Evolutionary conservation across 208 protist genomes (phyloP).

Genomic region (Porcisia hertigi): DNA sequence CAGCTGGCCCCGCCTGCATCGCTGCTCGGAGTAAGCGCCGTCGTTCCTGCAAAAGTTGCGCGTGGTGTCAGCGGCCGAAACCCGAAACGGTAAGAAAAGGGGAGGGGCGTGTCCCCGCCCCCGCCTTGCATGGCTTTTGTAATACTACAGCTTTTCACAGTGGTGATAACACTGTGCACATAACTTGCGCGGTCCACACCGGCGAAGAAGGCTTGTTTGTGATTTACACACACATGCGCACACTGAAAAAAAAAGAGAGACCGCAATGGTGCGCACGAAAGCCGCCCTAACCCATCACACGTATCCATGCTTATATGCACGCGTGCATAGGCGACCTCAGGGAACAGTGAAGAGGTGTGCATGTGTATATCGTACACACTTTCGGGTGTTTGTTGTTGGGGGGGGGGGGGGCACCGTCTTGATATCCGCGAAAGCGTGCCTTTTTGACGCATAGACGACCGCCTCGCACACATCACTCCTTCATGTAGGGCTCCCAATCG

Average conservation of each 20-base stretch:
- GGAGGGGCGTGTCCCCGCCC: neutral
- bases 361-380: no score
- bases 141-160: constrained; percentile 1
- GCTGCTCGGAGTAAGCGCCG: neutral
- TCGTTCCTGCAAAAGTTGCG: neutral
- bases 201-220: neutral
- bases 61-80: neutral
- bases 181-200: neutral
- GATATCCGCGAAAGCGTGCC: no score
- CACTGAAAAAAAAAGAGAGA: neutral
- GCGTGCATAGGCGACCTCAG: neutral
- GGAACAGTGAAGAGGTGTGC: no score
- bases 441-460: no score
- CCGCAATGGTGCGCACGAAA: no score
- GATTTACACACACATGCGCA: neutral
- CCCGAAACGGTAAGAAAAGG: neutral
- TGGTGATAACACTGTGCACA: neutral
- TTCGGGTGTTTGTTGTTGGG: no score
- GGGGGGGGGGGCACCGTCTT: no score
- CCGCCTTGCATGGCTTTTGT: neutral
- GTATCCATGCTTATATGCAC: neutral
- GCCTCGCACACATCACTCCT: no score
- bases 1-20: constrained; percentile 56
- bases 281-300: neutral
- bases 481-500: no score